Evolutionary conservation across 495 filamentous ascomycete genomes (phyloP).

Genomic region (Aspergillus haitiensis): DNA sequence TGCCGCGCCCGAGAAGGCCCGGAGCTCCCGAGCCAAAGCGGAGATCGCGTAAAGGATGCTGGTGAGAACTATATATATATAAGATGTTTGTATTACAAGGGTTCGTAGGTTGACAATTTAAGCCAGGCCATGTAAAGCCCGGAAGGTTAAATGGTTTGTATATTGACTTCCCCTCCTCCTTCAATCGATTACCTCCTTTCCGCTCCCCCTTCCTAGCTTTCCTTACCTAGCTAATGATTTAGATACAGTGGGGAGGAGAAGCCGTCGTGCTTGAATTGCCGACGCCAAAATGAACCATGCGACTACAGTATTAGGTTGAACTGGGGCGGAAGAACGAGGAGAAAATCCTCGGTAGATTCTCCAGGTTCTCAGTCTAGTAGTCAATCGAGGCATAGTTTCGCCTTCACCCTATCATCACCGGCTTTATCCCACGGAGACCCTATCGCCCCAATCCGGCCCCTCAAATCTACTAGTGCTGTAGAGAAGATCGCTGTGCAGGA

Average conservation of each 20-base stretch:
- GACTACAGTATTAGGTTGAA: constrained; percentile 86
- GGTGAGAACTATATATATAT: constrained; percentile 53
- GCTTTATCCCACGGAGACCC: constrained; percentile 15
- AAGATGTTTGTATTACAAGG: constrained; percentile 5
- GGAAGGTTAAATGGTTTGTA: constrained; percentile 78
- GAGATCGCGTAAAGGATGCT: constrained; percentile 82
- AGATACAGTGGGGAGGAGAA: constrained; percentile 67
- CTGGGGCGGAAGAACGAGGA: constrained; percentile 70
- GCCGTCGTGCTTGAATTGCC: constrained; percentile 74
- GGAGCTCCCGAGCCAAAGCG: constrained; percentile 67
- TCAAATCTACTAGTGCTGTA: constrained; percentile 12
- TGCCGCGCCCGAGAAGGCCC: constrained; percentile 68
- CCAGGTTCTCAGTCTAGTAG: constrained; percentile 38
- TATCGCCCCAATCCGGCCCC: background rate
- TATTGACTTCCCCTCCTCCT: background rate
- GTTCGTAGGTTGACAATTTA: constrained; percentile 2
- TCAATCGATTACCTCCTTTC: background rate
- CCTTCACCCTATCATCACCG: constrained; percentile 24
- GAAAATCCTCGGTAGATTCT: constrained; percentile 41
- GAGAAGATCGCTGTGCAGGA: constrained; percentile 13
- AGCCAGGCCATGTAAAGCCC: constrained; percentile 75
- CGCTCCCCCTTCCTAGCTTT: too few species aligned
- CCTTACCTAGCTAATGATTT: constrained; percentile 8
- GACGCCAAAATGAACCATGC: constrained; percentile 71
- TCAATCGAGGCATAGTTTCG: constrained; percentile 25